Evolutionary conservation across 2,329 filamentous ascomycete species (phyloP).

Genomic region (Mariannaea sp.): DNA sequence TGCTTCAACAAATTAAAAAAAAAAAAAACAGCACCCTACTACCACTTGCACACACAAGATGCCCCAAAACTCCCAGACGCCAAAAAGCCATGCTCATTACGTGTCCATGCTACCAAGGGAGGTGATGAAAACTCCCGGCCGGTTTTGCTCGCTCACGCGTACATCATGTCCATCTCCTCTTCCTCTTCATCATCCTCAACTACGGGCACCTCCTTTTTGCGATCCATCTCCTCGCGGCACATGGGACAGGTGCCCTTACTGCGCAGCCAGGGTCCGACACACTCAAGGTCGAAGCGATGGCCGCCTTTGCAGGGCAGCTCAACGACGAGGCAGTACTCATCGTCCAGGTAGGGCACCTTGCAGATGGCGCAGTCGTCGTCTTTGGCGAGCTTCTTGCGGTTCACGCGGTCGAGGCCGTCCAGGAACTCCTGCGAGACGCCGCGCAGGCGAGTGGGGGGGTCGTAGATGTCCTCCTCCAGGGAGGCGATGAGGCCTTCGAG

Average conservation of each 20-base stretch:
- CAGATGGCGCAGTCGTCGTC: slow-evolving; percentile 67
- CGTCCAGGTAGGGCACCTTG: slow-evolving; percentile 64
- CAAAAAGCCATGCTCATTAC: slow-evolving; percentile 28
- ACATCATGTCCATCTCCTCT: slow-evolving; percentile 57
- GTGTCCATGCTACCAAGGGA: background rate
- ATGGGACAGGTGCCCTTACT: slow-evolving; percentile 68
- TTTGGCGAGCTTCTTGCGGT: slow-evolving; percentile 52
- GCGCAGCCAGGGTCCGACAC: slow-evolving; percentile 67
- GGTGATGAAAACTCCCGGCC: background rate
- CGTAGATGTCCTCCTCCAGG: slow-evolving; percentile 56
- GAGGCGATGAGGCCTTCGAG: slow-evolving; percentile 54
- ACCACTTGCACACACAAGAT: too few species aligned
- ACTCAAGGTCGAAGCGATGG: slow-evolving; percentile 70
- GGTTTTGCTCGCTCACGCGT: slow-evolving; percentile 37
- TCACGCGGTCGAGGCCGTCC: slow-evolving; percentile 63
- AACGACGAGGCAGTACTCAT: slow-evolving; percentile 66
- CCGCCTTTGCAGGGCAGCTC: slow-evolving; percentile 64
- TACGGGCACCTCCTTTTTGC: slow-evolving; percentile 55
- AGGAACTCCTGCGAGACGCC: slow-evolving; percentile 65
- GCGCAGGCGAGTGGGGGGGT: slow-evolving; percentile 55
- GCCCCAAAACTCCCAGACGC: slow-evolving; percentile 37
- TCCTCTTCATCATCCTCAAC: slow-evolving; percentile 56
- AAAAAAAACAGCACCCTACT: slow-evolving; percentile 8
- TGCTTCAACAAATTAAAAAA: slow-evolving; percentile 1
- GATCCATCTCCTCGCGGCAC: slow-evolving; percentile 63